These are phyloP conservation scores for Penicillium sp. DNA, from an alignment of 2,329 filamentous ascomycete genomes.

Conservation along the genomic window DNA sequence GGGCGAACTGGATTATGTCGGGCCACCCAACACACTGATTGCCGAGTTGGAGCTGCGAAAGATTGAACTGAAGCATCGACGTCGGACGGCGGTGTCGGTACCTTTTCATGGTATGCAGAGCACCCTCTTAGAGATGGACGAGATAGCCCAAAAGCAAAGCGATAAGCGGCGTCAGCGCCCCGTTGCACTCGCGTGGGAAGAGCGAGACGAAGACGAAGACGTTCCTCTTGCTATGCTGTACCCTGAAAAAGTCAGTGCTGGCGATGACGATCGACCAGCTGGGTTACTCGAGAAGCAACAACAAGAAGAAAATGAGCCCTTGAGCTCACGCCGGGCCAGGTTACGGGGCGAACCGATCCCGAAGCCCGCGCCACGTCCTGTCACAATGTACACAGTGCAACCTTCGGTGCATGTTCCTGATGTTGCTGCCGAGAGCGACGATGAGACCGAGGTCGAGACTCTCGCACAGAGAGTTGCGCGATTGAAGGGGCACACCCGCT, in stretches of 20 bases:
- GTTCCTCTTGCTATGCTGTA: constrained; percentile 81
- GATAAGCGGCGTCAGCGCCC: constrained; percentile 66
- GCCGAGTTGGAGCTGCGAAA: constrained; percentile 91
- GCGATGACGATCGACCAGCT: constrained; percentile 40
- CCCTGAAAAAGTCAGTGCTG: constrained; percentile 44
- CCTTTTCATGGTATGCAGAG: constrained; percentile 67
- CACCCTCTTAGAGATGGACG: constrained; percentile 84
- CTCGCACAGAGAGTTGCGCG: constrained; percentile 45
- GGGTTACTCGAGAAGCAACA: constrained; percentile 65
- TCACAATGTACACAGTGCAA: constrained; percentile 35
- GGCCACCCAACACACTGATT: constrained; percentile 81
- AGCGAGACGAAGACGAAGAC: constrained; percentile 67
- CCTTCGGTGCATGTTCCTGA: constrained; percentile 18
- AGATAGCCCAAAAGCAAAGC: constrained; percentile 79
- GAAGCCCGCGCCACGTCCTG: constrained; percentile 31
- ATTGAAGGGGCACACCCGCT: constrained; percentile 35
- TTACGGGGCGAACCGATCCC: constrained; percentile 59
- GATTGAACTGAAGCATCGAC: constrained; percentile 77
- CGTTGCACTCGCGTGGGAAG: constrained; percentile 87
- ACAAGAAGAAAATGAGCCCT: constrained; percentile 86
- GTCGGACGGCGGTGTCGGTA: constrained; percentile 63
- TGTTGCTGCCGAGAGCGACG: constrained; percentile 30
- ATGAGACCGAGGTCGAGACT: constrained; percentile 46
- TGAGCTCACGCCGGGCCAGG: constrained; percentile 71
- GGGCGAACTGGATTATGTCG: constrained; percentile 52